Percentiles rank a stretch among this genome's conserved stretches.
Conservation (phyloP, 768 basidiomycete genomes). For the Amanita rubescens region DNA sequence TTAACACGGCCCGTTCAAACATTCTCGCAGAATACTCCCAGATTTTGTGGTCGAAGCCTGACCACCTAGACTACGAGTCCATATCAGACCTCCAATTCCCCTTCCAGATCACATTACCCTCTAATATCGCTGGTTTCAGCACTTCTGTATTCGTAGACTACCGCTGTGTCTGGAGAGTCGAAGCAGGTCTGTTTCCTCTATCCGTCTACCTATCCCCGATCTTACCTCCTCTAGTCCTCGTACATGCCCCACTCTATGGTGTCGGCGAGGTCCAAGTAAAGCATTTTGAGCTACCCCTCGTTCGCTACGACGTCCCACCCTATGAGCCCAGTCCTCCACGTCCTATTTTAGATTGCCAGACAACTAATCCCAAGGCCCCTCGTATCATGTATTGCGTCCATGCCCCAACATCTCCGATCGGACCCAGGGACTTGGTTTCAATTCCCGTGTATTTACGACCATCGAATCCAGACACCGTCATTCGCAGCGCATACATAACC, state of each 20-base stretch:
- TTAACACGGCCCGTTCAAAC: slow-evolving; percentile 51
- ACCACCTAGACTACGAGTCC: slow-evolving; percentile 46
- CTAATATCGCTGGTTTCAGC: slow-evolving; percentile 55
- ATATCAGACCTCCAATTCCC: slow-evolving; percentile 62
- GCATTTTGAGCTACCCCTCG: slow-evolving; percentile 64
- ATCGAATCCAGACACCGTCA: slow-evolving; percentile 43
- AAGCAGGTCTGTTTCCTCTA: slow-evolving; percentile 52
- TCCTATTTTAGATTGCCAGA: slow-evolving; percentile 32
- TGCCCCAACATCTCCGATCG: slow-evolving; percentile 50
- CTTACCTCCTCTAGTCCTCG: slow-evolving; percentile 43
- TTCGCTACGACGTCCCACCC: slow-evolving; percentile 59
- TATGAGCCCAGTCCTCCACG: slow-evolving; percentile 28
- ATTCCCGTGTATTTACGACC: slow-evolving; percentile 58
- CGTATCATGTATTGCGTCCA: slow-evolving; percentile 53
- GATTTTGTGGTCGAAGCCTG: slow-evolving; percentile 62
- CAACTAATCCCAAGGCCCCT: slow-evolving; percentile 50
- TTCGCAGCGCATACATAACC: slow-evolving; percentile 57
- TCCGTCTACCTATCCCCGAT: slow-evolving; percentile 10
- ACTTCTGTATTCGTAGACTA: slow-evolving; percentile 72
- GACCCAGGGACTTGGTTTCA: slow-evolving; percentile 66
- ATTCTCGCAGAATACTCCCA: slow-evolving; percentile 61
- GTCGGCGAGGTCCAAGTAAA: slow-evolving; percentile 64
- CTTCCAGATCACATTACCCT: slow-evolving; percentile 65
- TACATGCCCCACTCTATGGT: slow-evolving; percentile 55
- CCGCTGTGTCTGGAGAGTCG: slow-evolving; percentile 74